These are phyloP conservation scores for Macrophomina pseudophaseolina DNA, from an alignment of 2,329 filamentous ascomycete species.

Conservation along the genomic window DNA sequence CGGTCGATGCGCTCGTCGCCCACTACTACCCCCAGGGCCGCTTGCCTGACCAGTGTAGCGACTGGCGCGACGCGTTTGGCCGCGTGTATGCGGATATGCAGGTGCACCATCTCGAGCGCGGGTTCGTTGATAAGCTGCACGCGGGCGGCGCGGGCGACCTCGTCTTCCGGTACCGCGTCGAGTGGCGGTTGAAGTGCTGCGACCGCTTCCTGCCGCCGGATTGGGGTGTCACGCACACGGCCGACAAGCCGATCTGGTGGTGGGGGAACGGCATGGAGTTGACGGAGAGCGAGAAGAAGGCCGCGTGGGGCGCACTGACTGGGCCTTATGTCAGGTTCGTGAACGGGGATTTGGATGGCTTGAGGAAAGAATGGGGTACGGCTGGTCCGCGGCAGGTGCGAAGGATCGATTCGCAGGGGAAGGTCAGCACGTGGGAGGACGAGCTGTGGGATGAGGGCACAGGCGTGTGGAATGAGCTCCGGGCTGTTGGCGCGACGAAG, in stretches of 20 bases:
- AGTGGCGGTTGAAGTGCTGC: constrained; percentile 57
- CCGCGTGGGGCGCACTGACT: constrained; percentile 46
- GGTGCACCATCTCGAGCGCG: constrained; percentile 59
- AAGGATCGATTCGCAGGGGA: constrained; percentile 52
- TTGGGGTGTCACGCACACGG: constrained; percentile 61
- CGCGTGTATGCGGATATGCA: constrained; percentile 62
- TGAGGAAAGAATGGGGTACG: constrained; percentile 43
- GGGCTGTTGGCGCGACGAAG: constrained; percentile 31
- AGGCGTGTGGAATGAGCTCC: constrained; percentile 53
- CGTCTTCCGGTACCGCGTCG: constrained; percentile 59
- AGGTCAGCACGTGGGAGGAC: constrained; percentile 54
- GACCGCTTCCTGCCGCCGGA: constrained; percentile 48
- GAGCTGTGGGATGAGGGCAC: constrained; percentile 53
- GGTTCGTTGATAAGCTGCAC: constrained; percentile 54
- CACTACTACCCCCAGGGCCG: constrained; percentile 46
- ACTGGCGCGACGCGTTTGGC: constrained; percentile 61
- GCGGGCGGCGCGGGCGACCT: constrained; percentile 44
- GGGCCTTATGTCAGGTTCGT: constrained; percentile 48
- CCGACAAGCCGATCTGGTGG: constrained; percentile 62
- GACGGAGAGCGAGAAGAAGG: constrained; percentile 50
- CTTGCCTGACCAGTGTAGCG: constrained; percentile 45
- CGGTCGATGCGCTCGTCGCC: constrained; percentile 51
- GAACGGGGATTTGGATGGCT: constrained; percentile 42
- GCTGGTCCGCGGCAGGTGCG: constrained; percentile 46
- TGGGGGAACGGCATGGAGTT: constrained; percentile 53